A percentile compares a stretch with the other conserved stretches of the same genome.
phyloP scores from a whole-genome alignment of 768 basidiomycete genomes.

The Collybia nuda region DNA sequence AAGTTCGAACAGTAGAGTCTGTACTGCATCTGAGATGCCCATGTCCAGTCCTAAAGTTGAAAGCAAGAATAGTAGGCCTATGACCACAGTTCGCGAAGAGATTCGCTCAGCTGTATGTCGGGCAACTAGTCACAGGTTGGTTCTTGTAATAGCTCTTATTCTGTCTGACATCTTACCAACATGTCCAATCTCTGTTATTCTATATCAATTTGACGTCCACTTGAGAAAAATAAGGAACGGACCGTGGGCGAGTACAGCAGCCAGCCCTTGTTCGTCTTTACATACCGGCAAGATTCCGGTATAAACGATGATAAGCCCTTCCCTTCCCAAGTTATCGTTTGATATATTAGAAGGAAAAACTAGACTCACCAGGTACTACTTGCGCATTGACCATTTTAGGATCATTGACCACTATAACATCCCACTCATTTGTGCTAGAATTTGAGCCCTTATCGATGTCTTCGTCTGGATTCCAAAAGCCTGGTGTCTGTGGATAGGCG shows the following conservation, averaged over 20 bases:
- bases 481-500: conserved; percentile 11
- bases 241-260: conserved; percentile 87
- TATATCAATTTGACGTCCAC: neutral
- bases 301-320: conserved; percentile 81
- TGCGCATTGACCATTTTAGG: conserved; percentile 72
- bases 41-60: conserved; percentile 55
- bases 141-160: neutral
- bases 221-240: conserved; percentile 13
- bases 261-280: conserved; percentile 76
- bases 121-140: conserved; percentile 28
- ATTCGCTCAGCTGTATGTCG: conserved; percentile 54
- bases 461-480: conserved; percentile 32
- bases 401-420: conserved; percentile 80
- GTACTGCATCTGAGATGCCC: conserved; percentile 45
- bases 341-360: neutral
- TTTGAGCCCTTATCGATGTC: conserved; percentile 20
- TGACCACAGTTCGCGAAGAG: conserved; percentile 41
- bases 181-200: conserved; percentile 72
- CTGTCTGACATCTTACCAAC: conserved; percentile 42
- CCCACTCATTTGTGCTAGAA: conserved; percentile 44
- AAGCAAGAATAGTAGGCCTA: conserved; percentile 41
- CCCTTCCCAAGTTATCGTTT: neutral
- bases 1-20: conserved; percentile 59
- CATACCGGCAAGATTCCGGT: conserved; percentile 85
- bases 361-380: conserved; percentile 62